Base-by-base conservation (phyloP, 345 rosid genomes). In the Salix arbutifolia region DNA sequence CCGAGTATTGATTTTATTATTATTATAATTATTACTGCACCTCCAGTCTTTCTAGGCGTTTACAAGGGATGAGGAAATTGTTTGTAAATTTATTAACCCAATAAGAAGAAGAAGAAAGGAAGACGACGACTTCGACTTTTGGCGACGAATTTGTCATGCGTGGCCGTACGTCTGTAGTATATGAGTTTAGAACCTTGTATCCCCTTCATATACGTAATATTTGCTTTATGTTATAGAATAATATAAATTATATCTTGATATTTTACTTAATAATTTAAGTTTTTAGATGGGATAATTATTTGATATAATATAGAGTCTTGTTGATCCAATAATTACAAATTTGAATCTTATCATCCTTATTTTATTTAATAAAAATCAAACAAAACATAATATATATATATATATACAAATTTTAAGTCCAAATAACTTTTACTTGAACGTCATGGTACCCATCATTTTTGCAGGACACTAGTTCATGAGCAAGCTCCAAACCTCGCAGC, bases 241-340 rank as follows among this genome's bases (percentile, higher is more conserved):
- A 31, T 31, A 31, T 31, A 31, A 31, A 31, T 31, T 31, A 31
- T 31, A 31, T 31, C 5, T 31, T 4, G 5, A 31, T 4, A 31
- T 31, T 3, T 31, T 31, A 31, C 0, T 4, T 31, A 0, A 31
- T 31, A 31, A 0, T 0, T 31, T 31, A 31, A 31, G 5, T 31
- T 31, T 4, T 4, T 31, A 31, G 0, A 31, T 31, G 5, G 4
- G 5, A 31, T 31, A 0, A 31, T 31, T 31, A 31, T 31, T 31
- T 31, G 33, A 31, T 0, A 31, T 3, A 5, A 0, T 31, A 31
- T 31, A 31, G 5, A 31, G 1, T 4, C 0, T 31, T 31, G 33
- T 4, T 4, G 33, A 31, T 3, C 5, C 0, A 31, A 31, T 0
- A 31, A 0, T 31, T 0, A 31, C 5, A 31, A 31, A 0, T 31